Evolutionary conservation across 2,329 filamentous ascomycete species (phyloP).

Genomic region (Paracamarosporium sp.): DNA sequence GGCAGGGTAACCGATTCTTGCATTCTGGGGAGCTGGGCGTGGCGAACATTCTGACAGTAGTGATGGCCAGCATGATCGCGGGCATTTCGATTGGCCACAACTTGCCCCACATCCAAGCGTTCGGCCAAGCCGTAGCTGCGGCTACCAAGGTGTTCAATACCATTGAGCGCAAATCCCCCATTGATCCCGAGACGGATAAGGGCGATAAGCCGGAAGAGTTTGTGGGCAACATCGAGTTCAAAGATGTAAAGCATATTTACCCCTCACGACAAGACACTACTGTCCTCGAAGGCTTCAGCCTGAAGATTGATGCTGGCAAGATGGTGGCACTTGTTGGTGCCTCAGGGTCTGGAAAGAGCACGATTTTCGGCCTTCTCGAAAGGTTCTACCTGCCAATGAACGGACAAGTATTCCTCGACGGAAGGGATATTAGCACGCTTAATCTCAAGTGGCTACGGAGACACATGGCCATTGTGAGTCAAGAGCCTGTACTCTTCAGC

Average conservation of each 20-base stretch:
- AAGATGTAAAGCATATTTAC: slow-evolving; percentile 89
- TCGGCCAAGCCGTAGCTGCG: slow-evolving; percentile 81
- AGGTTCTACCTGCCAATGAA: slow-evolving; percentile 91
- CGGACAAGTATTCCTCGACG: slow-evolving; percentile 81
- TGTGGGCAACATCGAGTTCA: slow-evolving; percentile 79
- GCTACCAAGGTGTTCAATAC: slow-evolving; percentile 92
- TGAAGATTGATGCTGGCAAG: slow-evolving; percentile 85
- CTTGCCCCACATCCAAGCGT: slow-evolving; percentile 80
- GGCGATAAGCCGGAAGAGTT: slow-evolving; percentile 78
- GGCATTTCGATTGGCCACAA: slow-evolving; percentile 82
- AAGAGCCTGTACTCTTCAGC: slow-evolving; percentile 90
- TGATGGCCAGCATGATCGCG: slow-evolving; percentile 91
- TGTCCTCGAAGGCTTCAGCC: slow-evolving; percentile 83
- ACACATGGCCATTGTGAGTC: slow-evolving; percentile 89
- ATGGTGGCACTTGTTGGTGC: slow-evolving; percentile 92
- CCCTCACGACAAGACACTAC: slow-evolving; percentile 89
- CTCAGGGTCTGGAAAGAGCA: slow-evolving; percentile 93
- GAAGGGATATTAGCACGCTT: slow-evolving; percentile 77
- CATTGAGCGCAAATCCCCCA: slow-evolving; percentile 84
- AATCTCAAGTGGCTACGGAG: slow-evolving; percentile 92
- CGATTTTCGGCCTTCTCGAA: slow-evolving; percentile 90
- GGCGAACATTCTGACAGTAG: slow-evolving; percentile 78
- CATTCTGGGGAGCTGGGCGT: slow-evolving; percentile 63
- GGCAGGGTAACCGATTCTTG: slow-evolving; percentile 65
- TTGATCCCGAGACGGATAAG: slow-evolving; percentile 75